Evolutionary conservation across 257 asterid species (phyloP).

Genomic region (Nicotiana noctiflora): DNA sequence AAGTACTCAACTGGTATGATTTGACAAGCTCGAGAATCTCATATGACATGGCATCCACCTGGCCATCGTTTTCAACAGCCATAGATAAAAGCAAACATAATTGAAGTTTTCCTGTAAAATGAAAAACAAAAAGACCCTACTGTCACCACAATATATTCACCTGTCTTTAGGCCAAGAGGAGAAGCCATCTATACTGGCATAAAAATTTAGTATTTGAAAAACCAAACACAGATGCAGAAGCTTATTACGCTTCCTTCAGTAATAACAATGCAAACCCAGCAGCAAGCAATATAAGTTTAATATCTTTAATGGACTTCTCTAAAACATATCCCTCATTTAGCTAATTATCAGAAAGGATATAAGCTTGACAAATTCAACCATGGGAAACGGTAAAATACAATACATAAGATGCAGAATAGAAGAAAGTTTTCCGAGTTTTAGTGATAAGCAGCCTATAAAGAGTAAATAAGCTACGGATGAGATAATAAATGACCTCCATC

Average conservation of each 20-base stretch:
- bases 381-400: background rate
- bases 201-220: background rate
- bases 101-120: slow-evolving; percentile 53
- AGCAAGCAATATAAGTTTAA: background rate
- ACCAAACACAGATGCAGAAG: background rate
- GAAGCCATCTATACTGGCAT: background rate
- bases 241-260: background rate
- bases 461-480: background rate
- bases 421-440: background rate
- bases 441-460: background rate
- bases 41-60: slow-evolving; percentile 35
- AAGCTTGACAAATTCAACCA: background rate
- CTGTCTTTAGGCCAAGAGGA: background rate
- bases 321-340: background rate
- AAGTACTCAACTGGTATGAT: slow-evolving; percentile 81
- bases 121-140: background rate
- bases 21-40: slow-evolving; percentile 61
- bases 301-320: background rate
- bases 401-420: background rate
- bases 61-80: slow-evolving; percentile 36
- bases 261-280: too few relatives aligned
- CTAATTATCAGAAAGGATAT: background rate
- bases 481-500: slow-evolving; percentile 45
- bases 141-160: background rate
- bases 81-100: slow-evolving; percentile 53